Percentiles rank a stretch among this genome's conserved stretches.
Conservation (phyloP, 306 rosid genomes). For the Fragaria nilgerrensis region DNA sequence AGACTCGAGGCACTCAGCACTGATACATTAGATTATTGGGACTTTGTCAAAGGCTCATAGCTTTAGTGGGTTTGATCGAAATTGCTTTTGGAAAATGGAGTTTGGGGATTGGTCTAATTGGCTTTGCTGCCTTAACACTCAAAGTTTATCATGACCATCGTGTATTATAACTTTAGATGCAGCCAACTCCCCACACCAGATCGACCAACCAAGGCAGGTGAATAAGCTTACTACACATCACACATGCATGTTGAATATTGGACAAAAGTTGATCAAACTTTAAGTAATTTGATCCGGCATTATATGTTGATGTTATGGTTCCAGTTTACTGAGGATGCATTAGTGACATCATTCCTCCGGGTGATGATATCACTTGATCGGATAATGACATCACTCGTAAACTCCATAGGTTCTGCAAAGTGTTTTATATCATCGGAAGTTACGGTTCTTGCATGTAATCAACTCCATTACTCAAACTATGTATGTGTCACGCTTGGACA, state of each 20-base stretch:
- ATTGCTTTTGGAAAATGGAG: neutral
- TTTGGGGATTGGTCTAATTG: neutral
- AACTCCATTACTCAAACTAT: neutral
- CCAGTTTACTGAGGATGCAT: constrained; percentile 22
- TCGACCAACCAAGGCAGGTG: constrained; percentile 14
- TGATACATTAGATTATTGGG: neutral
- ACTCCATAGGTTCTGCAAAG: neutral
- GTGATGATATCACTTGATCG: neutral
- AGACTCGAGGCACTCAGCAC: neutral
- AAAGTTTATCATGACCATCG: neutral
- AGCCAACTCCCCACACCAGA: neutral
- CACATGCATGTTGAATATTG: neutral
- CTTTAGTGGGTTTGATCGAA: constrained; percentile 1
- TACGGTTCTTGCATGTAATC: neutral
- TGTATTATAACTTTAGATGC: neutral
- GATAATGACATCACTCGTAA: neutral
- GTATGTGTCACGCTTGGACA: neutral
- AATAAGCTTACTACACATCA: neutral
- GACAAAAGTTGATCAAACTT: neutral
- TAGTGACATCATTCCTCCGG: constrained; percentile 20
- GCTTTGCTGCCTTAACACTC: constrained; percentile 13
- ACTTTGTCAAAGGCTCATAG: neutral
- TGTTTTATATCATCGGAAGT: neutral
- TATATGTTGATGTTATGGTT: neutral
- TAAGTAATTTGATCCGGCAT: neutral